Evolutionary conservation across 768 basidiomycete species (phyloP).

Genomic region (Lactarius sp.): DNA sequence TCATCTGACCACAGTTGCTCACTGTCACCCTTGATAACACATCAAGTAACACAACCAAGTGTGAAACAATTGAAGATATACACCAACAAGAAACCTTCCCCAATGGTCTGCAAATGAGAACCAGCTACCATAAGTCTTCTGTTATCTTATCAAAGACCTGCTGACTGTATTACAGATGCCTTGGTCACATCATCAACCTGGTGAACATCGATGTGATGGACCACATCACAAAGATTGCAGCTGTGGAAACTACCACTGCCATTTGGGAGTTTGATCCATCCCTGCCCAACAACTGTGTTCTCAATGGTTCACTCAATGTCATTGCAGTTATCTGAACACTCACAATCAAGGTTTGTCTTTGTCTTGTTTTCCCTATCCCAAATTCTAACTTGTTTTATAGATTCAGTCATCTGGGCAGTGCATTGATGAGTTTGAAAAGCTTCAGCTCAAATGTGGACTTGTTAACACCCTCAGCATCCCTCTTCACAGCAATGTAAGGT

Average conservation of each 20-base stretch:
- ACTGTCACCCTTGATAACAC: not conserved
- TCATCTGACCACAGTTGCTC: not conserved
- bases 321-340: not conserved
- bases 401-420: too few relatives aligned
- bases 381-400: not conserved
- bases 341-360: not conserved
- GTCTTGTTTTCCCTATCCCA: not conserved
- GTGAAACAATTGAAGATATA: not conserved
- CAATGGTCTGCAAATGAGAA: not conserved
- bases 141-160: not conserved
- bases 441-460: too few relatives aligned
- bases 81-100: not conserved
- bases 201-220: not conserved
- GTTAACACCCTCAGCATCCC: not conserved
- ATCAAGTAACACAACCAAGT: too few relatives aligned
- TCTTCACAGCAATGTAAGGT: not conserved
- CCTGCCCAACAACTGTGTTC: too few relatives aligned
- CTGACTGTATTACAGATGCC: not conserved
- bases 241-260: not conserved
- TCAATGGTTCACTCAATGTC: not conserved
- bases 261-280: conserved; percentile 12
- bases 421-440: too few relatives aligned
- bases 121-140: not conserved
- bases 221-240: conserved; percentile 1
- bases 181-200: not conserved